These are phyloP conservation scores for Chalaropsis ovoidea DNA, from an alignment of 2,329 filamentous ascomycete species.

Conservation along the genomic window DNA sequence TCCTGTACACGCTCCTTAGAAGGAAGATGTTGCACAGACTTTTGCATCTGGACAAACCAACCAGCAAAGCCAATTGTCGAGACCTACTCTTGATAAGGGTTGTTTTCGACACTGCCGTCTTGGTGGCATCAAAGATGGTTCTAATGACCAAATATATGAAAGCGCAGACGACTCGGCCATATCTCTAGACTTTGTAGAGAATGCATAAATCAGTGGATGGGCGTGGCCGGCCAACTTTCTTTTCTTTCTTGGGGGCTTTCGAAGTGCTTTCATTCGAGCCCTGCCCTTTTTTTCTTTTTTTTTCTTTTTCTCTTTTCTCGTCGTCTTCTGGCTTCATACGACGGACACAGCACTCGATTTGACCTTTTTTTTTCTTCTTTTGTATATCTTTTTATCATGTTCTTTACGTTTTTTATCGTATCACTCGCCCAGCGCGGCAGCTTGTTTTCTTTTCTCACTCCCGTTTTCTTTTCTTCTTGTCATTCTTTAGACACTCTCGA, in stretches of 20 bases:
- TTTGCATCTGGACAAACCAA: not conserved
- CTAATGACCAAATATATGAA: not conserved
- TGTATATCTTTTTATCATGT: conserved; percentile 12
- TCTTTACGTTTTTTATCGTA: conserved; percentile 10
- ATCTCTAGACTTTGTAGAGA: not conserved
- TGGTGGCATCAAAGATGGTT: not conserved
- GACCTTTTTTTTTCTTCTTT: conserved; percentile 11
- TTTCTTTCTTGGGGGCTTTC: not conserved
- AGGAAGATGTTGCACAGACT: conserved; percentile 17
- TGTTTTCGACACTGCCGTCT: not conserved
- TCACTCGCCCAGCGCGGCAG: conserved; percentile 7
- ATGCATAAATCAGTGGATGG: not conserved
- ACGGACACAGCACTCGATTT: conserved; percentile 2
- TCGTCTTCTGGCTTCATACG: not conserved
- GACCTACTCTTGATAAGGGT: not conserved
- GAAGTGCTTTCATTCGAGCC: not conserved
- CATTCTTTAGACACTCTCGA: conserved; percentile 8
- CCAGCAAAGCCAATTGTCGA: not conserved
- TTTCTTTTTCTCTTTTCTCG: conserved; percentile 1
- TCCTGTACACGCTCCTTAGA: conserved; percentile 24
- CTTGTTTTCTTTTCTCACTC: not conserved
- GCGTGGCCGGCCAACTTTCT: not conserved
- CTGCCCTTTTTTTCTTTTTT: not conserved
- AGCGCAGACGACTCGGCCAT: not conserved
- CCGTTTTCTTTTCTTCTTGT: conserved; percentile 5